Evolutionary conservation across 2,329 filamentous ascomycete genomes (phyloP).

Genomic region (Chrysoporthe puriensis): DNA sequence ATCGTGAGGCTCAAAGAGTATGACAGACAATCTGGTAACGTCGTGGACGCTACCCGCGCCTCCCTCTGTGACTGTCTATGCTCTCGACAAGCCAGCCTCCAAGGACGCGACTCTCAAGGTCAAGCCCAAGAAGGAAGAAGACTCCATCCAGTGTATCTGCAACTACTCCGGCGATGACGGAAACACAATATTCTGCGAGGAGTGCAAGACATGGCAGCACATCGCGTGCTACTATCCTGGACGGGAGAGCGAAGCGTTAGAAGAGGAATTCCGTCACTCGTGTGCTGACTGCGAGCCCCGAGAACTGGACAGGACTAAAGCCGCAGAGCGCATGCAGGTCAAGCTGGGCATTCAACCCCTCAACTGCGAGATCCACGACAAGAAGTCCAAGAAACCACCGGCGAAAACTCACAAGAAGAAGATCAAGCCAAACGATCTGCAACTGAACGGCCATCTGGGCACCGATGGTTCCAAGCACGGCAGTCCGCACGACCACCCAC

Average conservation of each 20-base stretch:
- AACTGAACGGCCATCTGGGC: constrained; percentile 68
- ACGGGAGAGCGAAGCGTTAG: constrained; percentile 71
- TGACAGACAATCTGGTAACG: constrained; percentile 62
- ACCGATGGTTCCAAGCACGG: constrained; percentile 57
- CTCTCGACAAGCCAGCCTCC: constrained; percentile 43
- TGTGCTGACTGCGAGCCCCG: constrained; percentile 89
- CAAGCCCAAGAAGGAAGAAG: constrained; percentile 68
- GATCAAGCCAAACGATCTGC: constrained; percentile 42
- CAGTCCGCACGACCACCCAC: constrained; percentile 54
- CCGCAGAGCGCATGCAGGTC: constrained; percentile 70
- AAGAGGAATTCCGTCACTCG: constrained; percentile 73
- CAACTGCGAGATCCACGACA: constrained; percentile 60
- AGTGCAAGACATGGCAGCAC: constrained; percentile 97
- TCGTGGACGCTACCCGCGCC: constrained; percentile 59
- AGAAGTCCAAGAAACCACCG: constrained; percentile 73
- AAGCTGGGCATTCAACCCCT: constrained; percentile 52
- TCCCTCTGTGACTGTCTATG: constrained; percentile 54
- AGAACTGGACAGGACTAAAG: constrained; percentile 71
- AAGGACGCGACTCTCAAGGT: constrained; percentile 49
- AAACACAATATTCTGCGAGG: constrained; percentile 95
- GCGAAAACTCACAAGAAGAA: constrained; percentile 40
- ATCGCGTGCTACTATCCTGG: constrained; percentile 91
- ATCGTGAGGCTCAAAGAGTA: constrained; percentile 58
- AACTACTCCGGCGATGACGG: constrained; percentile 93
- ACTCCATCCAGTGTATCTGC: constrained; percentile 97